Percentiles rank a stretch among this genome's conserved stretches.
Evolutionary conservation across 2,329 filamentous ascomycete species (phyloP).

Genomic region (Fusarium algeriense): DNA sequence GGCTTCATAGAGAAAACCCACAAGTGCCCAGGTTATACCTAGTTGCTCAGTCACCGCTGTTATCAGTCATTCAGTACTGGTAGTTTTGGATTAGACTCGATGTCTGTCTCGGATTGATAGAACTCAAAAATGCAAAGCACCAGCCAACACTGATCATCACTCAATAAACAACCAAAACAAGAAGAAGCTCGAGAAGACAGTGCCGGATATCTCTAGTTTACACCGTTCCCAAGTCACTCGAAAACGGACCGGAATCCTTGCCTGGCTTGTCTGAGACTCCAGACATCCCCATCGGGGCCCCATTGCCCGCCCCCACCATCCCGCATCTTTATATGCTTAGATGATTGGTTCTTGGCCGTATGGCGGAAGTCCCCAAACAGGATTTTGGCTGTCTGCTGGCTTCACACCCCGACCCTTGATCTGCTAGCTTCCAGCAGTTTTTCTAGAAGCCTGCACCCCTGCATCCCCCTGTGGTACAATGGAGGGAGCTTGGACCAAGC

Average conservation of each 20-base stretch:
- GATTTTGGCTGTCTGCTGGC: conserved; percentile 33
- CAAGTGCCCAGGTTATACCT: conserved; percentile 31
- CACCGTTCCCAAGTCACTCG: conserved; percentile 51
- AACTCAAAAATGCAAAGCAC: conserved; percentile 15
- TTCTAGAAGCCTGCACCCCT: conserved; percentile 50
- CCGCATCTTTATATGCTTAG: conserved; percentile 35
- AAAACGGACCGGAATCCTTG: conserved; percentile 52
- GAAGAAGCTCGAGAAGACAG: conserved; percentile 30
- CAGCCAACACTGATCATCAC: conserved; percentile 5
- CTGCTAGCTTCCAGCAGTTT: conserved; percentile 42
- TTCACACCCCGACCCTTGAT: conserved; percentile 37
- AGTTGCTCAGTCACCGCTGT: conserved; percentile 37
- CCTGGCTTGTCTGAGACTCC: conserved; percentile 38
- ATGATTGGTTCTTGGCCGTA: conserved; percentile 38
- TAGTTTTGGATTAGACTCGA: conserved; percentile 34
- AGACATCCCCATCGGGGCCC: conserved; percentile 41
- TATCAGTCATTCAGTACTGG: conserved; percentile 34
- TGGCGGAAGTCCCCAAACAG: conserved; percentile 38
- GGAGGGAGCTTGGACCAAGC: conserved; percentile 46
- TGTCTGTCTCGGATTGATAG: conserved; percentile 22
- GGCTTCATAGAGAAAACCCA: conserved; percentile 21
- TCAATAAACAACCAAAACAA: conserved; percentile 26
- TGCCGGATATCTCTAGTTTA: conserved; percentile 31
- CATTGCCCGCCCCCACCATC: conserved; percentile 43
- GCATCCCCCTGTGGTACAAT: conserved; percentile 37